Base-by-base conservation (phyloP, 2,329 filamentous ascomycete species). In the Trichocomaceae sp. region DNA sequence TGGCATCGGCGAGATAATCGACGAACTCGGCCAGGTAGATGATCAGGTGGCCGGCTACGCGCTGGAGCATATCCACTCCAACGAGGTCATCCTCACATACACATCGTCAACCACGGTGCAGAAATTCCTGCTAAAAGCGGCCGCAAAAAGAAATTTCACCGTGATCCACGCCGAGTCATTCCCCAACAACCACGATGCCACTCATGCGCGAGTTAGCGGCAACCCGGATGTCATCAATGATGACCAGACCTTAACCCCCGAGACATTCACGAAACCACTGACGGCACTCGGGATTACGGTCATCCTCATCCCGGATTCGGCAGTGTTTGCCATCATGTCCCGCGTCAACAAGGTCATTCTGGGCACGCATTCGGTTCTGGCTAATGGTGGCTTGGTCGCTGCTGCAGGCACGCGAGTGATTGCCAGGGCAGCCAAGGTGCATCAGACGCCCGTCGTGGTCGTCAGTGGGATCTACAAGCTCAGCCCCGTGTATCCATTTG, bases 271-370 rank as follows among this genome's bases (percentile, higher is more conserved):
- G 47, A 95, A 93, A 71, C 85, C 90, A 47, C 79, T 97, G 57
- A 84, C 82, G 4, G 81, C 85, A 1, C 83, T 85, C 35, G 91
- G 91, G 23, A 87, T 95, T 54, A 86, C 83, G 1, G 87, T 95
- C 42, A 87, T 96, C 62, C 81, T 88, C 57, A 85, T 97, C 54
- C 84, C 89, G 44, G 91, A 95, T 70, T 86, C 85, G 7, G 88
- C 90, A 9, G 81, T 95, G 52, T 95, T 91, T 75, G 90, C 91
- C 1, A 88, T 97, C 64, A 97, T 99, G 88, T 88, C 91, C 8
- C 84, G 87, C 57, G 89, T 96, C 63, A 95, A 92, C 78, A 96
- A 96, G 75, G 92, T 99, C 58, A 88, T 99, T 48, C 78, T 99
- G 6, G 86, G 88, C 12, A 92, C 92, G 5, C 87, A 91, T 65